Evolutionary conservation across 2,329 filamentous ascomycete species (phyloP).

Genomic region (Monilinia fructicola): DNA sequence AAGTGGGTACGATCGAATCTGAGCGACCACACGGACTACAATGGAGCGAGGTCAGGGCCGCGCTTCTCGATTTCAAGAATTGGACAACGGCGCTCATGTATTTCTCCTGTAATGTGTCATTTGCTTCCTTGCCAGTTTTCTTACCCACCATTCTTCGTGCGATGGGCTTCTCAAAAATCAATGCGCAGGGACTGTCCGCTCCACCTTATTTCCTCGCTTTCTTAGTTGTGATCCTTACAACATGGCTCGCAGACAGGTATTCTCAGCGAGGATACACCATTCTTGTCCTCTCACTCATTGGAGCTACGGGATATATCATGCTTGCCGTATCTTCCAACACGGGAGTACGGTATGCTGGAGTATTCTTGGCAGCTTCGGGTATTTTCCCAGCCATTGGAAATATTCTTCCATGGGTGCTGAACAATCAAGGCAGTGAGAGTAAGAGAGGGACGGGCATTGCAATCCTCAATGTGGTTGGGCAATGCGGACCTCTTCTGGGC

Average conservation of each 20-base stretch:
- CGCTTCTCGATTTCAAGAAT: constrained; percentile 48
- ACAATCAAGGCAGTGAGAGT: constrained; percentile 69
- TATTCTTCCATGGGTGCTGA: constrained; percentile 67
- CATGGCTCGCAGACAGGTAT: constrained; percentile 65
- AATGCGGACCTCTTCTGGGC: constrained; percentile 62
- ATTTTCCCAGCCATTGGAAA: constrained; percentile 69
- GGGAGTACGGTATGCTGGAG: constrained; percentile 49
- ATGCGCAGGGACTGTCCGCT: constrained; percentile 70
- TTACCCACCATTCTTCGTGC: constrained; percentile 61
- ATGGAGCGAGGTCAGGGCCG: constrained; percentile 48
- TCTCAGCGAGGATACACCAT: constrained; percentile 65
- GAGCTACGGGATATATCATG: constrained; percentile 64
- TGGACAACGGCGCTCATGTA: constrained; percentile 49
- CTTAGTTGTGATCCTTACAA: constrained; percentile 58
- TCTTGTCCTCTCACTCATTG: constrained; percentile 54
- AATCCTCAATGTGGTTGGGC: constrained; percentile 65
- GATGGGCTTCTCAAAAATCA: constrained; percentile 67
- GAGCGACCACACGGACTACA: constrained; percentile 49
- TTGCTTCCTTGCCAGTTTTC: constrained; percentile 64
- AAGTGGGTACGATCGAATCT: constrained; percentile 51
- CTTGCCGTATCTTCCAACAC: constrained; percentile 50
- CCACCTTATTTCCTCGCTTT: constrained; percentile 70
- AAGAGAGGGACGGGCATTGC: constrained; percentile 65
- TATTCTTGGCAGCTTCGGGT: constrained; percentile 56
- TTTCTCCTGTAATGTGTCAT: constrained; percentile 64